phyloP scores from a whole-genome alignment of 805 yeast genomes.

The Alloascoidea hylecoeti region DNA sequence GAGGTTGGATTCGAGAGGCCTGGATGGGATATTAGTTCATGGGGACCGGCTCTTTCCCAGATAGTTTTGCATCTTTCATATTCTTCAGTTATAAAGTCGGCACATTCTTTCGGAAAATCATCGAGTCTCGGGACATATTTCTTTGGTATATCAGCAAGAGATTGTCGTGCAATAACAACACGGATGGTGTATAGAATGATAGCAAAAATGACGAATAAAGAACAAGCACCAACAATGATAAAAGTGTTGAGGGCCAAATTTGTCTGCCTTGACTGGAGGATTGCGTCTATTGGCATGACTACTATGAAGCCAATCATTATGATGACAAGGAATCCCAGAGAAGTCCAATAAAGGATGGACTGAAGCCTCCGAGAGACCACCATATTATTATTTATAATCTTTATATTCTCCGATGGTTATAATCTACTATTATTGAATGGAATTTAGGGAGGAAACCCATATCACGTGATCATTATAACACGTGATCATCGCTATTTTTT shows the following conservation, averaged over 20 bases:
- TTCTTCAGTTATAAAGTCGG: constrained; percentile 23
- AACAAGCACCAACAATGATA: constrained; percentile 63
- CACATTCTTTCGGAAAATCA: constrained; percentile 38
- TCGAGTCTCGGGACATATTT: constrained; percentile 55
- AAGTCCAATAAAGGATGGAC: constrained; percentile 14
- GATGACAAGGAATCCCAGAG: constrained; percentile 15
- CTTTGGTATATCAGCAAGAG: constrained; percentile 67
- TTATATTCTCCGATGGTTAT: too few relatives aligned
- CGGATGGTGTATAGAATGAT: constrained; percentile 43
- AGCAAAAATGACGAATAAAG: constrained; percentile 36
- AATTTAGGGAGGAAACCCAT: too few relatives aligned
- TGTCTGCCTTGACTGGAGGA: constrained; percentile 41
- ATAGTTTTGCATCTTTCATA: constrained; percentile 28
- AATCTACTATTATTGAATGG: too few relatives aligned
- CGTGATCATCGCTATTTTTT: too few relatives aligned
- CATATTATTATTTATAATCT: too few relatives aligned
- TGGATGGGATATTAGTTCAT: constrained; percentile 29
- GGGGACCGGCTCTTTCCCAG: constrained; percentile 25
- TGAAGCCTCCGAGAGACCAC: too few relatives aligned
- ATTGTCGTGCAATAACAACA: constrained; percentile 37
- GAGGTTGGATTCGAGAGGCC: constrained; percentile 33
- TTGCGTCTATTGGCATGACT: constrained; percentile 71
- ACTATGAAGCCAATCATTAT: constrained; percentile 40
- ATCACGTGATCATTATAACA: too few relatives aligned
- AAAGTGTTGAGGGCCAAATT: constrained; percentile 68